phyloP scores from a whole-genome alignment of 805 yeast species.

The Debaryomyces castellii region DNA sequence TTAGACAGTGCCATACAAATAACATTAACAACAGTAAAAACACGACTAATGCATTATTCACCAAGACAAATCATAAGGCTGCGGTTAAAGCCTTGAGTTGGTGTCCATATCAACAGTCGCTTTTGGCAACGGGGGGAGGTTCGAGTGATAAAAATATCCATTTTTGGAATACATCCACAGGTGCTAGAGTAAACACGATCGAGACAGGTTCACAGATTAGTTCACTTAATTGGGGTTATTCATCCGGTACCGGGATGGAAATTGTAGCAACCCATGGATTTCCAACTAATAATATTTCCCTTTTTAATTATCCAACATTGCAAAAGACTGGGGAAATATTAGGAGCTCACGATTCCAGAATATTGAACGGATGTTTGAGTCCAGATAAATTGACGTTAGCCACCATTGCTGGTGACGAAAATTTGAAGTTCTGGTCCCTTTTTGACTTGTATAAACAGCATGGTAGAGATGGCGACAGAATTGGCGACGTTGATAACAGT shows the following conservation, averaged over 20 bases:
- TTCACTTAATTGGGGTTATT: conserved; percentile 88
- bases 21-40: conserved; percentile 5
- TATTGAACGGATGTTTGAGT: conserved; percentile 76
- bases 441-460: conserved; percentile 54
- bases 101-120: conserved; percentile 83
- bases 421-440: conserved; percentile 89
- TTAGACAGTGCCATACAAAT: conserved; percentile 47
- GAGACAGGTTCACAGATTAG: conserved; percentile 94
- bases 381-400: conserved; percentile 91
- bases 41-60: conserved; percentile 56
- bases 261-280: conserved; percentile 92
- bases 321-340: conserved; percentile 84
- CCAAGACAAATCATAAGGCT: conserved; percentile 80
- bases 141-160: conserved; percentile 84
- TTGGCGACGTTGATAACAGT: conserved; percentile 13
- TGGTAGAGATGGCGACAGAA: conserved; percentile 17
- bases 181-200: conserved; percentile 79
- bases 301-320: conserved; percentile 83
- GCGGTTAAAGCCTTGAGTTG: conserved; percentile 95
- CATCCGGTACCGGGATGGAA: conserved; percentile 71
- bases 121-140: conserved; percentile 97
- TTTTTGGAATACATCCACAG: conserved; percentile 94
- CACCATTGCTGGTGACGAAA: conserved; percentile 95
- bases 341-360: conserved; percentile 88
- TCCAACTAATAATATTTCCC: conserved; percentile 79